These are phyloP conservation scores for Cornus kousa DNA, from an alignment of 148 eudicot species.

Conservation along the genomic window DNA sequence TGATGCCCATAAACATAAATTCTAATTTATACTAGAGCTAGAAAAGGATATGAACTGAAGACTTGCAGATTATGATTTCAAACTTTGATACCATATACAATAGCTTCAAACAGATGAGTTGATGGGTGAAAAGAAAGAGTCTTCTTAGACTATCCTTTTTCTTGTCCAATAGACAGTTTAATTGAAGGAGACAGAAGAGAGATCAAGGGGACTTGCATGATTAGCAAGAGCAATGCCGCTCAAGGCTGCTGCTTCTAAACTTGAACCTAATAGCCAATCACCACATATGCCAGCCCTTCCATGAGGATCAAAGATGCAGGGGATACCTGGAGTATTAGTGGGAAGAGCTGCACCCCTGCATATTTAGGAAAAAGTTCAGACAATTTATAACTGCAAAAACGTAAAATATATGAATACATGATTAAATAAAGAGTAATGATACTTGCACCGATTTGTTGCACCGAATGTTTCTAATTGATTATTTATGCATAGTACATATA, in stretches of 20 bases:
- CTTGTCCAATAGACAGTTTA: too few species aligned
- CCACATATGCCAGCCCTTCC: conserved; percentile 99
- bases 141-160: too few species aligned
- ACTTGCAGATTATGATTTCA: neutral
- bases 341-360: conserved; percentile 99
- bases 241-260: conserved; percentile 86
- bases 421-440: too few species aligned
- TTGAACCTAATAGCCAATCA: conserved; percentile 96
- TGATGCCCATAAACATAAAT: neutral
- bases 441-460: too few species aligned
- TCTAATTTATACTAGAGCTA: neutral
- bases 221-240: conserved; percentile 93
- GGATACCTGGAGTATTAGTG: conserved; percentile 80
- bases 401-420: too few species aligned
- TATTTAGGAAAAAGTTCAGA: conserved; percentile 5
- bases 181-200: neutral
- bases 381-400: neutral
- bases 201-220: conserved; percentile 49
- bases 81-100: neutral
- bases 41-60: too few species aligned
- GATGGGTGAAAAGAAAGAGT: neutral
- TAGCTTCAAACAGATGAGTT: neutral
- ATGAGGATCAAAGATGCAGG: conserved; percentile 92
- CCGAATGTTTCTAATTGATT: too few species aligned
- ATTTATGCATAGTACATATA: too few species aligned